Base-by-base conservation (phyloP, 495 filamentous ascomycete species). In the Cercophora samala region DNA sequence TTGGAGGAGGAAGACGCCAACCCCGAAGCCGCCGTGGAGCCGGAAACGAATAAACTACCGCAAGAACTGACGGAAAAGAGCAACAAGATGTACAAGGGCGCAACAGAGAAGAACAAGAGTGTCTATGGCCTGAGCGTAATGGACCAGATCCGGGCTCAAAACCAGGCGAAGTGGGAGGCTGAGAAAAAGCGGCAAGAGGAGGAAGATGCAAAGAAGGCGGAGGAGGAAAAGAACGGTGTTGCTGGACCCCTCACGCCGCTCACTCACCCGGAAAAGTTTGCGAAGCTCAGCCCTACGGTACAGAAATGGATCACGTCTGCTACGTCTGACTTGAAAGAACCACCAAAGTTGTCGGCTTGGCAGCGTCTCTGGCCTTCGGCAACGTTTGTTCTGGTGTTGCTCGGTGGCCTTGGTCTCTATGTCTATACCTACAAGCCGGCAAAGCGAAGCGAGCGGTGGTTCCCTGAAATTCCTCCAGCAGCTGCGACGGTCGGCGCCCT, bases 401-500 rank as follows among this genome's bases (percentile, higher is more conserved):
- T 88, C 3, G 80, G 77, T 6, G 76, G 84, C 22, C 86, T 81
- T 69, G 80, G 83, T 42, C 74, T 78, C 21, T 88, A 88, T 66
- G 84, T 87, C 18, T 68, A 79, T 29, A 80, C 82, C 63, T 96
- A 96, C 72, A 81, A 78, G 53, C 85, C 91, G 21, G 89, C 91
- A 0, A 75, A 76, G 29, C 78, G 76, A 21, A 76, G 81, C 6
- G 79, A 83, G 23, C 83, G 93, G 62, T 69, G 94, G 58, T 93
- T 84, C 73, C 91, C 92, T 0, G 86, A 90, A 69, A 77, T 91
- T 2, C 90, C 93, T 1, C 91, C 91, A 1, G 87, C 94, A 3
- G 87, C 89, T 2, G 92, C 93, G 26, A 97, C 96, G 11, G 79
- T 92, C 13, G 75, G 85, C 58, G 80, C 79, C 17, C 80, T 97